These are phyloP conservation scores for Ophiostoma angusticollis DNA, from an alignment of 2,329 filamentous ascomycete genomes.

Conservation along the genomic window DNA sequence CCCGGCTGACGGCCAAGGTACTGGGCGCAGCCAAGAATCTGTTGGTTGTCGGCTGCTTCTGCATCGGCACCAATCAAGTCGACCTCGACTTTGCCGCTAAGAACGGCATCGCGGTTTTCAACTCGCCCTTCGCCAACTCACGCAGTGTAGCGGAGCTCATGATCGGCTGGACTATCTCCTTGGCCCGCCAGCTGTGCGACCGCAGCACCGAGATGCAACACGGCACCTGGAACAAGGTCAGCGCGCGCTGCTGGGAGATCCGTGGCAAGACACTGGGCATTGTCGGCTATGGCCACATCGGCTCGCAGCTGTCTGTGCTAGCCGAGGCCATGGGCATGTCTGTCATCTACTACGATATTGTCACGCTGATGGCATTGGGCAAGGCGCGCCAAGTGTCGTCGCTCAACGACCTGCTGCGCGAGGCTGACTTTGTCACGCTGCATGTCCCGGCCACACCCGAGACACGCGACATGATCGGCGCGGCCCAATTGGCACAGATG, in stretches of 20 bases:
- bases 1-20: slow-evolving; percentile 77
- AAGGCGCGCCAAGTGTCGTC: slow-evolving; percentile 72
- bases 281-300: slow-evolving; percentile 94
- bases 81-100: slow-evolving; percentile 71
- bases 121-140: slow-evolving; percentile 97
- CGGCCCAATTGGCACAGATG: slow-evolving; percentile 70
- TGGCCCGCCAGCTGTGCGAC: slow-evolving; percentile 86
- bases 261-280: slow-evolving; percentile 95
- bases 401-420: slow-evolving; percentile 60
- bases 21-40: slow-evolving; percentile 84
- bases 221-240: slow-evolving; percentile 97
- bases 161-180: slow-evolving; percentile 81
- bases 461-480: slow-evolving; percentile 85
- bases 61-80: slow-evolving; percentile 95
- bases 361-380: slow-evolving; percentile 89
- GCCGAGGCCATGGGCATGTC: slow-evolving; percentile 97
- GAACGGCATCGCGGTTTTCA: slow-evolving; percentile 92
- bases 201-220: slow-evolving; percentile 88
- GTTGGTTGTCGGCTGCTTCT: slow-evolving; percentile 95
- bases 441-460: slow-evolving; percentile 91
- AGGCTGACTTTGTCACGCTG: slow-evolving; percentile 84
- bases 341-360: slow-evolving; percentile 92
- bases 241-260: slow-evolving; percentile 93
- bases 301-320: slow-evolving; percentile 86
- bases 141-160: slow-evolving; percentile 93